phyloP scores from a whole-genome alignment of 106 monocot genomes.

The Allium cepa region DNA sequence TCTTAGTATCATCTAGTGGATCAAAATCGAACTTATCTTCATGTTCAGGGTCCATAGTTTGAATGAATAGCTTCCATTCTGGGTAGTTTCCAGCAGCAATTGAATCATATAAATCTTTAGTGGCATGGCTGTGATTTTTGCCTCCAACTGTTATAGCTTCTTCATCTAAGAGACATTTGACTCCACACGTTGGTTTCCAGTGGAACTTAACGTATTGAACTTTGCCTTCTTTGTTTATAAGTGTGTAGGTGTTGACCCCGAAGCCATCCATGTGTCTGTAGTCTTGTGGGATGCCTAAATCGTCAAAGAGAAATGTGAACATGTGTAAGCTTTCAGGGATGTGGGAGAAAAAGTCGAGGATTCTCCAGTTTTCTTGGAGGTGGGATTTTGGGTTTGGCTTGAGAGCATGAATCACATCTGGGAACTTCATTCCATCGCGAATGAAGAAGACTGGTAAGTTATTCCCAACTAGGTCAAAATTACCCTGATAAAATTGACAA shows the following conservation, averaged over 20 bases:
- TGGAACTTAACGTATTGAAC: conserved; percentile 79
- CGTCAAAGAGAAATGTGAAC: conserved; percentile 84
- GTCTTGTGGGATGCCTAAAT: conserved; percentile 67
- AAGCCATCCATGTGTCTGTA: conserved; percentile 92
- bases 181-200: conserved; percentile 86
- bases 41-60: conserved; percentile 66
- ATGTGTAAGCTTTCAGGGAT: conserved; percentile 84
- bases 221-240: conserved; percentile 60
- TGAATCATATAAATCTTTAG: conserved; percentile 72
- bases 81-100: conserved; percentile 75
- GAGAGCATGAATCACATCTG: conserved; percentile 80
- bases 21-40: conserved; percentile 83
- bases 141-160: conserved; percentile 71
- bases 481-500: conserved; percentile 35
- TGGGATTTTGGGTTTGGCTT: conserved; percentile 85
- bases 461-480: conserved; percentile 84
- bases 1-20: conserved; percentile 85
- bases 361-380: conserved; percentile 80
- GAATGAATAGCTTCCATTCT: conserved; percentile 84
- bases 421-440: conserved; percentile 84
- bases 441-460: conserved; percentile 89
- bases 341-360: conserved; percentile 85
- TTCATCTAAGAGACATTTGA: conserved; percentile 71
- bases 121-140: conserved; percentile 78
- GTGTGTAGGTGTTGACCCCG: conserved; percentile 75